phyloP scores from a whole-genome alignment of 2,329 filamentous ascomycete genomes.

The Epichloe scottii region DNA sequence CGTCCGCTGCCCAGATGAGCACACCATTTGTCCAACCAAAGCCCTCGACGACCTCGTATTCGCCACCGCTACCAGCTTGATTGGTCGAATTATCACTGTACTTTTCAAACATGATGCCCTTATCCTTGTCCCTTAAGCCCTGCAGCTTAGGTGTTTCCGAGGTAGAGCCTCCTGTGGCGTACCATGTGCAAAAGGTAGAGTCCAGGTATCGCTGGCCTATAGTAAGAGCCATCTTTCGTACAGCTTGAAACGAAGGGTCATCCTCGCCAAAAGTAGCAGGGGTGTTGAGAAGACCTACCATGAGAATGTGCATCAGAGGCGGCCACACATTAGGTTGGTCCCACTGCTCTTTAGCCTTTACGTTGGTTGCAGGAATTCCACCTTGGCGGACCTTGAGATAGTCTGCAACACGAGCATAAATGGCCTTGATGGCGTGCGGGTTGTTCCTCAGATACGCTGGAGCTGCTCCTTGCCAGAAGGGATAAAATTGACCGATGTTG shows the following conservation, averaged over 20 bases:
- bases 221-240: constrained; percentile 42
- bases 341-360: constrained; percentile 52
- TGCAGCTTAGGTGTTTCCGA: constrained; percentile 35
- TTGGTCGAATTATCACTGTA: constrained; percentile 49
- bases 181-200: constrained; percentile 59
- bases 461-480: constrained; percentile 57
- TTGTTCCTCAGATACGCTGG: constrained; percentile 43
- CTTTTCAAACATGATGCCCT: constrained; percentile 59
- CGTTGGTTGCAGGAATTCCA: constrained; percentile 50
- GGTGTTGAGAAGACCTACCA: constrained; percentile 47
- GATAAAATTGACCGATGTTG: constrained; percentile 48
- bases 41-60: constrained; percentile 57
- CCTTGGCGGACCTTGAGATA: constrained; percentile 41
- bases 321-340: constrained; percentile 62
- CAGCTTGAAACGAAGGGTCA: constrained; percentile 39
- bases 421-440: constrained; percentile 41
- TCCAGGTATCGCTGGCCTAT: constrained; percentile 55
- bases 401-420: constrained; percentile 38
- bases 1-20: constrained; percentile 52
- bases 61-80: constrained; percentile 50
- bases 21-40: constrained; percentile 63
- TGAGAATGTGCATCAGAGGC: constrained; percentile 51
- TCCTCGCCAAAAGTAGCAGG: constrained; percentile 40
- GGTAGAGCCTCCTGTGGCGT: constrained; percentile 51
- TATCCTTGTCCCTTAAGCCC: constrained; percentile 28